phyloP scores from a whole-genome alignment of 352 stramenopile species.

The Phytopythium aichiense region DNA sequence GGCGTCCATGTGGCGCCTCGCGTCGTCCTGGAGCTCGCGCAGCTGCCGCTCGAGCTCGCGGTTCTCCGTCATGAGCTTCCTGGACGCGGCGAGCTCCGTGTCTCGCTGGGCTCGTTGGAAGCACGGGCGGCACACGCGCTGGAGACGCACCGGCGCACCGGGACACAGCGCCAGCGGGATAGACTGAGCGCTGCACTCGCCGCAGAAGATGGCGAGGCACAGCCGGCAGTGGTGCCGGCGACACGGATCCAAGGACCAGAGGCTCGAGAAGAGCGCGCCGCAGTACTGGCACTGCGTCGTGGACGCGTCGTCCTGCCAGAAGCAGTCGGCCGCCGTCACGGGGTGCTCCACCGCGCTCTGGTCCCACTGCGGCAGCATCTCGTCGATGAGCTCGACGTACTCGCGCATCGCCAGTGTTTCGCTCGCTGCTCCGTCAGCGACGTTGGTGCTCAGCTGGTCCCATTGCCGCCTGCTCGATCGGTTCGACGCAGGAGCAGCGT shows the following conservation, averaged over 20 bases:
- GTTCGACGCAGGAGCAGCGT: not conserved
- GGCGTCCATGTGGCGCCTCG: slow-evolving; percentile 23
- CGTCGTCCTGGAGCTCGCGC: slow-evolving; percentile 31
- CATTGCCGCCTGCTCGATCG: slow-evolving; percentile 41
- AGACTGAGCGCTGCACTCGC: slow-evolving; percentile 34
- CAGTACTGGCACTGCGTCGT: slow-evolving; percentile 44
- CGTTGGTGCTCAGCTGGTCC: slow-evolving; percentile 47
- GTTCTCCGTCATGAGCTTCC: slow-evolving; percentile 52
- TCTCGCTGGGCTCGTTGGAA: slow-evolving; percentile 46
- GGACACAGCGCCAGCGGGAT: slow-evolving; percentile 60
- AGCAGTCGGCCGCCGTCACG: slow-evolving; percentile 40
- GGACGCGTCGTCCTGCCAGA: slow-evolving; percentile 58
- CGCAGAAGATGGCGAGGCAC: slow-evolving; percentile 72
- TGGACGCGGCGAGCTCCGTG: slow-evolving; percentile 44
- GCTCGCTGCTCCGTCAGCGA: slow-evolving; percentile 15
- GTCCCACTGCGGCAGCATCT: slow-evolving; percentile 65
- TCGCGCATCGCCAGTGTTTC: slow-evolving; percentile 43
- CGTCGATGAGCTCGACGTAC: slow-evolving; percentile 56
- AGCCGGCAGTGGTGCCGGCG: slow-evolving; percentile 72
- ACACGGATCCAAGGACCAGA: slow-evolving; percentile 13
- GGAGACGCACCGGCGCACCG: slow-evolving; percentile 43
- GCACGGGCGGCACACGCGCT: slow-evolving; percentile 58
- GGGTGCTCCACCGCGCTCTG: slow-evolving; percentile 40
- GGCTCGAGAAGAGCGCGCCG: slow-evolving; percentile 30
- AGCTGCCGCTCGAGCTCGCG: slow-evolving; percentile 56